phyloP scores from a whole-genome alignment of 192 early-diverging fungal species.

The Coemansia nantahalensis region DNA sequence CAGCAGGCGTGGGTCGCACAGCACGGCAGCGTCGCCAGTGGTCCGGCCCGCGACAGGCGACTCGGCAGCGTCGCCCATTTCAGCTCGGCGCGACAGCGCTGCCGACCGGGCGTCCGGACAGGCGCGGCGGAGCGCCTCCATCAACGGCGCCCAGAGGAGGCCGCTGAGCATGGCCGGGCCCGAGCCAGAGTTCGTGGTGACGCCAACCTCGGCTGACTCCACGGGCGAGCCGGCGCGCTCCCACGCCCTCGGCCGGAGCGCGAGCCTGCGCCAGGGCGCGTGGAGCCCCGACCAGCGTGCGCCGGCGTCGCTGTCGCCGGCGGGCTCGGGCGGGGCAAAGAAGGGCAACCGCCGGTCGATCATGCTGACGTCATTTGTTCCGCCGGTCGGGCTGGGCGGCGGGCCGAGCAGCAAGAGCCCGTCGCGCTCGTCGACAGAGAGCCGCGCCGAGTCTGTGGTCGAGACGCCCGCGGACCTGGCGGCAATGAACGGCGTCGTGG shows the following conservation, averaged over 20 bases:
- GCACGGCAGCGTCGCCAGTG: too few species aligned
- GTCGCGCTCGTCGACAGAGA: slow-evolving; percentile 33
- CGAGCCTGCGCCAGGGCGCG: slow-evolving; percentile 26
- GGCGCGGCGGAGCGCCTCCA: too few species aligned
- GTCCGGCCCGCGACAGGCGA: too few species aligned
- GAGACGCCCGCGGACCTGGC: slow-evolving; percentile 1
- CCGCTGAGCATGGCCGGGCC: too few species aligned
- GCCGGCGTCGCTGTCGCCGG: slow-evolving; percentile 17
- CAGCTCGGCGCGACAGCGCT: too few species aligned
- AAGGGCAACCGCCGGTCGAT: slow-evolving; percentile 42
- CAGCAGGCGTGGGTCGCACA: too few species aligned
- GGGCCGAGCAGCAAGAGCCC: slow-evolving; percentile 29
- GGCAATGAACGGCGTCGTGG: slow-evolving; percentile 18
- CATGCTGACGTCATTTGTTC: slow-evolving; percentile 50
- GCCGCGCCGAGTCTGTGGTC: slow-evolving; percentile 16
- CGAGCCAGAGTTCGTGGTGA: neutral
- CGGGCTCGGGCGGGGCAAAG: slow-evolving; percentile 11
- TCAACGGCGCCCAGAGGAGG: too few species aligned
- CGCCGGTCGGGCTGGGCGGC: slow-evolving; percentile 34
- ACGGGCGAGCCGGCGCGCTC: neutral
- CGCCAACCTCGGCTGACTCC: neutral
- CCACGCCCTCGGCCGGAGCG: slow-evolving; percentile 31
- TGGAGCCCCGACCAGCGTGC: slow-evolving; percentile 21
- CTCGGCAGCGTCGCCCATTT: too few species aligned
- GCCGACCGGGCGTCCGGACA: too few species aligned